phyloP scores from a whole-genome alignment of 768 basidiomycete genomes.

The Dendrothele bispora region DNA sequence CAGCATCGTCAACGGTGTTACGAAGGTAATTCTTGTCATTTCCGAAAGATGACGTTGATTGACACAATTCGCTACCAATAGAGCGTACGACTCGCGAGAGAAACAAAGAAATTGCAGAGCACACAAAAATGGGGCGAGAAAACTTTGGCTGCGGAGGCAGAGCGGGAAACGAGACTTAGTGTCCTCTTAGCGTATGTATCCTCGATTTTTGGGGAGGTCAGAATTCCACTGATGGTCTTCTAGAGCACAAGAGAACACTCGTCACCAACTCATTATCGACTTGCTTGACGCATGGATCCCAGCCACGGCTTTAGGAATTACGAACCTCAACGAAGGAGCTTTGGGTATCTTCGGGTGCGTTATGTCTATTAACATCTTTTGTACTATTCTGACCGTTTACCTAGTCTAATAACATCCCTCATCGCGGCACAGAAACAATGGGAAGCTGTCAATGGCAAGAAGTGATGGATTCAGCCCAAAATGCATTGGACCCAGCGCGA shows the following conservation, averaged over 20 bases:
- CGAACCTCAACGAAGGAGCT: slow-evolving; percentile 79
- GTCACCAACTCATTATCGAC: slow-evolving; percentile 84
- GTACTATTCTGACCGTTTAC: slow-evolving; percentile 7
- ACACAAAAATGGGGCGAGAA: slow-evolving; percentile 58
- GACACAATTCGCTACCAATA: slow-evolving; percentile 21
- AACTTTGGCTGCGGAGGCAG: slow-evolving; percentile 62
- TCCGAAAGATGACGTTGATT: neutral
- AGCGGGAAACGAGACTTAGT: slow-evolving; percentile 63
- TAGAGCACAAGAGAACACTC: slow-evolving; percentile 64
- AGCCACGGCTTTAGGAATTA: slow-evolving; percentile 74
- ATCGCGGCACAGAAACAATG: slow-evolving; percentile 72
- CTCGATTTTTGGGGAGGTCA: neutral
- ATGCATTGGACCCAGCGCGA: neutral
- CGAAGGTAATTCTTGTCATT: slow-evolving; percentile 51
- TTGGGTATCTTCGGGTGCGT: slow-evolving; percentile 85
- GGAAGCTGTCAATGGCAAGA: slow-evolving; percentile 49
- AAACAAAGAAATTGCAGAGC: slow-evolving; percentile 51
- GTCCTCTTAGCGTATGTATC: slow-evolving; percentile 51
- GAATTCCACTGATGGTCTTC: slow-evolving; percentile 10
- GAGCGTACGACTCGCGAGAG: slow-evolving; percentile 62
- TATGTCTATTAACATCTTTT: slow-evolving; percentile 11
- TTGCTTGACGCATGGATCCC: slow-evolving; percentile 89
- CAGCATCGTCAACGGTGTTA: slow-evolving; percentile 66
- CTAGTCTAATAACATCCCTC: slow-evolving; percentile 68
- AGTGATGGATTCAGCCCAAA: slow-evolving; percentile 15